Evolutionary conservation across 2,329 filamentous ascomycete genomes (phyloP).

Genomic region (Fusarium circinatum): DNA sequence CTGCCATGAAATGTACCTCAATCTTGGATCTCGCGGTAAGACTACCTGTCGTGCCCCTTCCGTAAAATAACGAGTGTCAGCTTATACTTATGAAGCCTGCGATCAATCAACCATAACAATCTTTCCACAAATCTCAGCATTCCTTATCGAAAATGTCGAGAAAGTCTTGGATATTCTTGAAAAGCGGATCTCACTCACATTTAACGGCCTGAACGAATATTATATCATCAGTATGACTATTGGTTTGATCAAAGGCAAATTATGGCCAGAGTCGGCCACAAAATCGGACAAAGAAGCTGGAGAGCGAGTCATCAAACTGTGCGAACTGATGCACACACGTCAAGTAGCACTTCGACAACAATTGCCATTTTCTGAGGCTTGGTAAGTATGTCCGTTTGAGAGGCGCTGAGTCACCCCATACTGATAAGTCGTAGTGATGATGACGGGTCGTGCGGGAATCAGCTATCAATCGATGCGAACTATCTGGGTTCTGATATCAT

Average conservation of each 20-base stretch:
- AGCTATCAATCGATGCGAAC: not conserved
- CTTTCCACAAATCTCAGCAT: not conserved
- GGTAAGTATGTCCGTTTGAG: not conserved
- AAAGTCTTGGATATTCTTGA: not conserved
- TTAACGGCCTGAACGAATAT: not conserved
- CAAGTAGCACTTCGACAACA: not conserved
- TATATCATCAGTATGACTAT: not conserved
- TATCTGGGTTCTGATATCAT: not conserved
- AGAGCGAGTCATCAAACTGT: not conserved
- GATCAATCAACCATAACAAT: not conserved
- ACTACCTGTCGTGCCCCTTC: fast-evolving
- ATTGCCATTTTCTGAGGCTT: fast-evolving
- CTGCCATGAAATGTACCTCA: not conserved
- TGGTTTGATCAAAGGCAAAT: not conserved
- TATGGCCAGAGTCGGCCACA: not conserved
- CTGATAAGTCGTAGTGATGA: not conserved
- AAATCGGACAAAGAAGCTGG: not conserved
- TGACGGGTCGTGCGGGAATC: fast-evolving
- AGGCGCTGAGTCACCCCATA: fast-evolving
- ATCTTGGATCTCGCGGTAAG: not conserved
- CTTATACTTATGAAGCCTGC: not conserved
- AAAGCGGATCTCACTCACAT: not conserved
- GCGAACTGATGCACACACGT: not conserved
- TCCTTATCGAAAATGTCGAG: not conserved
- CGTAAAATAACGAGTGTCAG: not conserved